Conservation (phyloP, 2,329 filamentous ascomycete species). For the Penicillium sp. region DNA sequence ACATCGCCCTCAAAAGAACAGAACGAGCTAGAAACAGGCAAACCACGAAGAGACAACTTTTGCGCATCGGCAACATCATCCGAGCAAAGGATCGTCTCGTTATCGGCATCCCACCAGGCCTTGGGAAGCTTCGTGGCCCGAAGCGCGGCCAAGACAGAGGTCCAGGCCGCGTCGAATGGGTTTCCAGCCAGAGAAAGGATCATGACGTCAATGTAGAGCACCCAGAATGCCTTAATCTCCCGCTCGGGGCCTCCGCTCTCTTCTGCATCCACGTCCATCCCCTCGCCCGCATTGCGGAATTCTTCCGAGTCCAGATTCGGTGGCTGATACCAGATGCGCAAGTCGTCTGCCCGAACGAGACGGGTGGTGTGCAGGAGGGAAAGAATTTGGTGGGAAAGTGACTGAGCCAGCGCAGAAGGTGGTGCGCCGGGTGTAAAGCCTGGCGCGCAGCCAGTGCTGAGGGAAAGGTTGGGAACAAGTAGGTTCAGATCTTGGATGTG, state of each 20-base stretch:
- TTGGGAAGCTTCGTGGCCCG: slow-evolving; percentile 72
- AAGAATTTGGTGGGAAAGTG: slow-evolving; percentile 75
- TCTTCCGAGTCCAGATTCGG: slow-evolving; percentile 39
- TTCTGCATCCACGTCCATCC: slow-evolving; percentile 49
- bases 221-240: slow-evolving; percentile 83
- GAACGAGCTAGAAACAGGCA: slow-evolving; percentile 76
- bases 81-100: slow-evolving; percentile 74
- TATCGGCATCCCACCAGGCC: slow-evolving; percentile 80
- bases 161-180: slow-evolving; percentile 87
- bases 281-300: slow-evolving; percentile 43
- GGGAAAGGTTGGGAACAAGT: slow-evolving; percentile 88
- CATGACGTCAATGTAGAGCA: slow-evolving; percentile 90
- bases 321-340: slow-evolving; percentile 69
- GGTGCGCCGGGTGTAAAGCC: slow-evolving; percentile 80
- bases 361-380: slow-evolving; percentile 70
- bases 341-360: slow-evolving; percentile 63
- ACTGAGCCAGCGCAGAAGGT: slow-evolving; percentile 76
- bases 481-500: slow-evolving; percentile 58
- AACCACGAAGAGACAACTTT: slow-evolving; percentile 59
- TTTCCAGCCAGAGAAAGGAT: slow-evolving; percentile 93
- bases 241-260: slow-evolving; percentile 30
- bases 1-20: slow-evolving; percentile 68
- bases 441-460: slow-evolving; percentile 86
- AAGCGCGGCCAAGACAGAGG: slow-evolving; percentile 76
- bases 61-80: slow-evolving; percentile 54